Conservation (phyloP, 495 filamentous ascomycete genomes). For the Hyaloscypha finlandica region DNA sequence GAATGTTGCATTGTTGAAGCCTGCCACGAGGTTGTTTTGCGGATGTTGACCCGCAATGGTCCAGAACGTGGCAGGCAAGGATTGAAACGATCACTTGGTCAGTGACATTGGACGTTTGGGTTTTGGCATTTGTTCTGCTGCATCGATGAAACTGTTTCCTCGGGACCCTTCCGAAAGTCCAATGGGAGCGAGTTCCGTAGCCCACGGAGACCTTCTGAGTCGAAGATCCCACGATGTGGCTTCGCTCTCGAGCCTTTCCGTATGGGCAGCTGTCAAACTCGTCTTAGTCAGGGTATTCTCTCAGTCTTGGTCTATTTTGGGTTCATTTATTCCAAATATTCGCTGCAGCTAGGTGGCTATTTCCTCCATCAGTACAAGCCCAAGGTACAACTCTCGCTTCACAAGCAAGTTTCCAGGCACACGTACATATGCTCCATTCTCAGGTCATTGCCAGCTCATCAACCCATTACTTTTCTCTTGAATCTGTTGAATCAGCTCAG, state of each 20-base stretch:
- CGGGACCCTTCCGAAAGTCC: constrained; percentile 2
- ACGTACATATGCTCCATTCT: neutral
- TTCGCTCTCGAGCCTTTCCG: neutral
- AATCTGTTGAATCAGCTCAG: no score
- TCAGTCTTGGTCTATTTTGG: neutral
- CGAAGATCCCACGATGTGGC: neutral
- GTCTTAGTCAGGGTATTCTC: neutral
- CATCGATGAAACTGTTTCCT: constrained; percentile 22
- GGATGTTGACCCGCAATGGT: neutral
- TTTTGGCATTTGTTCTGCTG: constrained; percentile 5
- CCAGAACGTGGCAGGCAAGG: constrained; percentile 8
- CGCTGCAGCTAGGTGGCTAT: neutral
- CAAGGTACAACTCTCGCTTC: neutral
- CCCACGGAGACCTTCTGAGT: neutral
- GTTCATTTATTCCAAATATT: neutral
- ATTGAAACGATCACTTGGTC: constrained; percentile 6
- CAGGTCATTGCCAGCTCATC: neutral
- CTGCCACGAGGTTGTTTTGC: neutral
- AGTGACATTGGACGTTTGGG: constrained; percentile 7
- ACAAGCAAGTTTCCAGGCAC: neutral
- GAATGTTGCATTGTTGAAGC: neutral
- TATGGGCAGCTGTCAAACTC: neutral
- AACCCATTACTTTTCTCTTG: neutral
- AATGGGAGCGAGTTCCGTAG: neutral
- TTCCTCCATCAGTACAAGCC: neutral